Evolutionary conservation across 306 rosid species (phyloP), one percentile per base, ranked within the genome.

Genomic region (Quercus glauca): DNA sequence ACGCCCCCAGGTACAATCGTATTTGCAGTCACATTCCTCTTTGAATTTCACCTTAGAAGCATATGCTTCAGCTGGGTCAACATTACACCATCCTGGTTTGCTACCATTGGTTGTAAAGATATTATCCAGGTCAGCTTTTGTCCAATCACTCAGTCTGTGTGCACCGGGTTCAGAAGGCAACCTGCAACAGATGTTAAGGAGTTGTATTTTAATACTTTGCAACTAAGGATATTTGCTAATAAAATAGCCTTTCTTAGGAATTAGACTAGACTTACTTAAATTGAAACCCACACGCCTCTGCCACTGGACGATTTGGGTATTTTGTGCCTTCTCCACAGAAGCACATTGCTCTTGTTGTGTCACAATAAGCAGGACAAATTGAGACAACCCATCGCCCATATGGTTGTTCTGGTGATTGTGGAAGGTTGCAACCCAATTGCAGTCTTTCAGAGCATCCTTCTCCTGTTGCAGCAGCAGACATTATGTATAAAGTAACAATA

Each of bases 251-350:
- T 33, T 18, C 4, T 71, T 53, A 78, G 74, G 57, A 75, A 80
- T 55, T 65, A 53, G 80, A 79, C 63, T 73, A 69, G 55, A 83
- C 92, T 80, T 91, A 95, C 99, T 71, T 83, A 60, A 88, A 45
- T 80, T 88, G 89, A 86, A 95, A 95, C 75, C 99, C 99, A 83
- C 99, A 95, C 73, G 90, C 73, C 91, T 95, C 99, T 49, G 98
- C 97, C 65, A 91, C 82, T 52, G 99, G 98, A 70, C 99, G 97
- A 84, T 89, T 79, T 73, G 99, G 99, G 79, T 95, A 95, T 83
- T 90, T 92, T 29, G 99, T 90, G 80, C 98, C 94, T 86, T 93
- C 98, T 45, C 99, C 99, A 69, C 99, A 95, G 88, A 95, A 95
- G 89, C 99, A 95, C 98, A 95, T 91, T 64, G 99, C 99, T 81